Evolutionary conservation across 768 basidiomycete genomes (phyloP), one percentile per base, ranked within the genome.

Genomic region (Kondoa malvinella): DNA sequence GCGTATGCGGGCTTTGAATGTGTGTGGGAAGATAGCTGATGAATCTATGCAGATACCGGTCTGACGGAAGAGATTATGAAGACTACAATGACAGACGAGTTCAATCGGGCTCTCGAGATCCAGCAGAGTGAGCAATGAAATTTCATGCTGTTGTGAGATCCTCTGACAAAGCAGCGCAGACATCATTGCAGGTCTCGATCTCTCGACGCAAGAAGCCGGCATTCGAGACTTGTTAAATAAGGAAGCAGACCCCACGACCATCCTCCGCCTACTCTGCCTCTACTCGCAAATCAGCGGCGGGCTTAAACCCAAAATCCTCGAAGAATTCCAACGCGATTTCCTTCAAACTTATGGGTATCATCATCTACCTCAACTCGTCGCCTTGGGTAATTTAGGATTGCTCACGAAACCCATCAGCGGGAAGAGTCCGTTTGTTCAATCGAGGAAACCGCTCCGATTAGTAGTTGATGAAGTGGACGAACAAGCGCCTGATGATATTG

Each of bases 151-250:
- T 8, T 4, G 15, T 56, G 15, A n/a, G n/a, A n/a, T n/a, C 17
- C 0, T 21, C 40, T 50, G 40, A 50, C 40, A 8, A 21, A 8
- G 12, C 14, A 50, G 3, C 17, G 14, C 74, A 96, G 92, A 97
- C 76, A 81, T 99, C n/a, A 83, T 97, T 32, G 89, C 92, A 4
- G 92, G 91, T 4, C 91, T 92, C 74, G 88, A 96, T 73, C 80
- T 87, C 30, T 79, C 84, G 15, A 81, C 81, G 2, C 95, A 97
- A 76, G 81, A 95, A 57, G 78, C 79, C n/a, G 84, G 86, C 0
- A 89, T 99, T 66, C 94, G 97, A 75, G 89, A 92, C 67, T 79
- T 99, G 72, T 85, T 97, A 70, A 84, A 88, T 21, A 87, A 89
- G 73, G 89, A 89, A 65, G 85, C 86, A 1, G 88, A 92, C 56